Evolutionary conservation across 768 basidiomycete species (phyloP), one percentile per base, ranked within the genome.

Genomic region (Suillus americanus): DNA sequence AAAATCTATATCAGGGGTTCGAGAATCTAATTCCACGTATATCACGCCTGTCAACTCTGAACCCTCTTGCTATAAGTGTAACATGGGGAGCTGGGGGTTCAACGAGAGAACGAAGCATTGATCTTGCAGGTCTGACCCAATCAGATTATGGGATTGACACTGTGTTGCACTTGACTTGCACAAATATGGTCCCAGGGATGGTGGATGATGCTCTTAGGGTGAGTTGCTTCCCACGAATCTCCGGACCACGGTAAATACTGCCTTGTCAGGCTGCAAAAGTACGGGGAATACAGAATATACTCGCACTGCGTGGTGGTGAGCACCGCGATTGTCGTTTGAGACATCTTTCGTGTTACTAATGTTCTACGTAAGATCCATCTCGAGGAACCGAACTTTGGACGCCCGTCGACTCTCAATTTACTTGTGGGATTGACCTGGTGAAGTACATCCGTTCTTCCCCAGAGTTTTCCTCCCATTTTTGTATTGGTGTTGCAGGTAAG

Each of bases 31-130:
- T 95, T 65, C 82, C 92, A 59, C 92, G 97, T 53, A 93, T 99
- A 68, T 85, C 89, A 35, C 86, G 97, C 57, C 82, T 99, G 64
- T 82, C 89, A n/a, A 71, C 80, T 7, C 81, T 99, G 16, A 79
- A 87, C 41, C 95, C 95, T 7, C 81, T 95, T 7, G 95, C 92
- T 28, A 84, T 99, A 64, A 95, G 90, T 71, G 85, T 99, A 25
- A 99, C 97, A 71, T 99, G 97, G 97, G 97, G 97, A 51, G 97
- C 97, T 0, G 97, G 97, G 12, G 97, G 97, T 2, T 87, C 89
- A 8, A 99, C 97, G 0, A 94, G 86, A 69, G 92, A 95, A 40
- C 84, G 91, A 38, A 93, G 88, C 72, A 80, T 99, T 46, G 95
- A 96, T 68, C 85, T 99, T 3, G 96, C 95, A 0, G 85, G 85